Evolutionary conservation across 2,329 filamentous ascomycete genomes (phyloP).

Genomic region (Fusarium tuaranense): DNA sequence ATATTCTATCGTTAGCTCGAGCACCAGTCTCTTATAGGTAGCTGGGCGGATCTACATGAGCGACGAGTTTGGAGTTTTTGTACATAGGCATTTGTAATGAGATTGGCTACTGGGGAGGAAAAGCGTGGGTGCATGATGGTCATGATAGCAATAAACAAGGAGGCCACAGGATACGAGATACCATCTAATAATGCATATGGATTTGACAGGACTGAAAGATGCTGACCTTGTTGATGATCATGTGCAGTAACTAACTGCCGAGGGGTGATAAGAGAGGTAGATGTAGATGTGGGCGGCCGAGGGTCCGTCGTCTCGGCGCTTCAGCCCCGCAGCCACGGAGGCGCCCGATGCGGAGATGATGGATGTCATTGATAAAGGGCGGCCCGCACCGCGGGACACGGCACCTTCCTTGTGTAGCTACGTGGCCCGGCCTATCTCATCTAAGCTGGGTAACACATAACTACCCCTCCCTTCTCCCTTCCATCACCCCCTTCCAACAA

Average conservation of each 20-base stretch:
- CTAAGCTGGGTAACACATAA: not conserved
- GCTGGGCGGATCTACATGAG: conserved; percentile 35
- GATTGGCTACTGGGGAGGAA: conserved; percentile 23
- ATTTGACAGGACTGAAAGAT: not conserved
- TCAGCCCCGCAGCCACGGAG: conserved; percentile 40
- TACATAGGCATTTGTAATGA: conserved; percentile 38
- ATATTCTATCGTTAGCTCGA: conserved; percentile 30
- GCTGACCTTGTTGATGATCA: not conserved
- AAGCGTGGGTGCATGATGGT: conserved; percentile 33
- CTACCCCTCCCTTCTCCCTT: not conserved
- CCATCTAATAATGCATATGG: conserved; percentile 36
- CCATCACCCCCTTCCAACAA: not conserved
- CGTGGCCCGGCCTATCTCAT: not conserved
- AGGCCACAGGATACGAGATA: conserved; percentile 38
- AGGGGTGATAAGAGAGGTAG: not conserved
- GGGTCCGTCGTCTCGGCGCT: conserved; percentile 31
- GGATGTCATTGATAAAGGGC: conserved; percentile 29
- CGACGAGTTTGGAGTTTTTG: conserved; percentile 43
- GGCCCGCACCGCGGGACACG: conserved; percentile 28
- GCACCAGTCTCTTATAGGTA: conserved; percentile 31
- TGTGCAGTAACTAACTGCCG: not conserved
- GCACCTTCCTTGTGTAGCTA: conserved; percentile 22
- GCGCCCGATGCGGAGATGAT: conserved; percentile 40
- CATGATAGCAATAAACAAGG: conserved; percentile 39
- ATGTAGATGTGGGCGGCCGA: not conserved